Conservation (phyloP, 1,284 basidiomycete genomes). For the Ceratobasidium sp. region DNA sequence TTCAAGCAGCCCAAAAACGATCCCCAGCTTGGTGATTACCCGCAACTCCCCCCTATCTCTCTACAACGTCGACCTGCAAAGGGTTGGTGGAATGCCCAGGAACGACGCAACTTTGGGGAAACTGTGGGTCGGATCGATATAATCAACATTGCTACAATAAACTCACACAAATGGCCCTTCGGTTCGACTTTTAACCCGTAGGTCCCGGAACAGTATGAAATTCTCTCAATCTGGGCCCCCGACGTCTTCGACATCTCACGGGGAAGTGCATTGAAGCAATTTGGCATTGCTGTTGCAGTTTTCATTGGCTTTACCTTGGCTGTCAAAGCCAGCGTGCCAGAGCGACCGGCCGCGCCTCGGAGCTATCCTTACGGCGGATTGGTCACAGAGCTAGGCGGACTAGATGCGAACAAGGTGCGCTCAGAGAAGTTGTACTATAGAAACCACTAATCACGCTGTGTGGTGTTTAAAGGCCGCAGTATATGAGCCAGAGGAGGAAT, state of each 20-base stretch:
- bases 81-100: constrained; percentile 83
- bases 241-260: constrained; percentile 65
- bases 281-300: constrained; percentile 58
- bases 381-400: constrained; percentile 71
- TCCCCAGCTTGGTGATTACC: constrained; percentile 75
- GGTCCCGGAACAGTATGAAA: constrained; percentile 84
- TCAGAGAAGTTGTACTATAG: background rate
- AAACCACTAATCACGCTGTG: no score
- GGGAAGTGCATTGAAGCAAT: constrained; percentile 65
- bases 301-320: constrained; percentile 65
- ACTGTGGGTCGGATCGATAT: constrained; percentile 58
- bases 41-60: constrained; percentile 73
- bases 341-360: constrained; percentile 66
- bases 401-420: constrained; percentile 73
- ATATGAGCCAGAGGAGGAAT: constrained; percentile 25
- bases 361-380: constrained; percentile 76
- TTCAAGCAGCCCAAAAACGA: constrained; percentile 50
- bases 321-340: constrained; percentile 61
- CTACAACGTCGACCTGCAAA: constrained; percentile 68
- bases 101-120: constrained; percentile 85
- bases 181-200: constrained; percentile 48
- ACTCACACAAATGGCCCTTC: background rate
- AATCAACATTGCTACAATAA: background rate
- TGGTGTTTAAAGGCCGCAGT: constrained; percentile 27
- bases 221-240: constrained; percentile 86